Base-by-base conservation (phyloP, 345 rosid species). In the Brassica incana region DNA sequence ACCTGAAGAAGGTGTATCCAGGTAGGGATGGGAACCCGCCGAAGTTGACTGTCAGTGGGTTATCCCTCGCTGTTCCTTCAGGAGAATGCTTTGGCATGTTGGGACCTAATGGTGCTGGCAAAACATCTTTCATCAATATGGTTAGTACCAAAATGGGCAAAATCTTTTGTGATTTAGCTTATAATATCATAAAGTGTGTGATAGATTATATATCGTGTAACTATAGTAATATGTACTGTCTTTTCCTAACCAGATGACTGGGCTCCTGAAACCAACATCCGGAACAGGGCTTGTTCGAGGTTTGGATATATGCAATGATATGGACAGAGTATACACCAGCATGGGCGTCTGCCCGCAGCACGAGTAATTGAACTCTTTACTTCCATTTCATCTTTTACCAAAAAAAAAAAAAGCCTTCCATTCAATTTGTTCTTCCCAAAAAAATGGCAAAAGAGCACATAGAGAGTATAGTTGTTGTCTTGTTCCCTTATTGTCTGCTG, bases 291-390 rank as follows among this genome's bases (percentile, higher is more conserved):
- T 78, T 77, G 89, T 92, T 79, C 87, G 91, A 77, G 95, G 93
- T 77, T 69, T 90, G 40, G 97, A 92, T 81, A 86, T 95, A 80
- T 73, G 56, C 77, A 89, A 84, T 67, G 81, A 87, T 75, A 95
- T 95, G 97, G 94, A 91, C 32, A 82, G 87, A 80, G 84, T 95
- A 58, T 91, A 95, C 77, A 89, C 94, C 50, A 89, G 90, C 83
- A 92, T 95, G 91, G 99, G 99, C 2, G 99, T 95, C 15, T 95
- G 99, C 78, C 99, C 98, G 3, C 99, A 95, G 79, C 94, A 95
- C 15, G 97, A 95, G 99, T 95, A 87, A 61, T 60, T 9, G 33
- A 82, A 91, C 71, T 77, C 65, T 20, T 62, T 35, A 72, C 72
- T 32, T 54, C 6, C n/a, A 10, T 25, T 68, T 69, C 45, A 54